phyloP scores from a whole-genome alignment of 2,329 filamentous ascomycete species.

The Calonectria henricotiae region DNA sequence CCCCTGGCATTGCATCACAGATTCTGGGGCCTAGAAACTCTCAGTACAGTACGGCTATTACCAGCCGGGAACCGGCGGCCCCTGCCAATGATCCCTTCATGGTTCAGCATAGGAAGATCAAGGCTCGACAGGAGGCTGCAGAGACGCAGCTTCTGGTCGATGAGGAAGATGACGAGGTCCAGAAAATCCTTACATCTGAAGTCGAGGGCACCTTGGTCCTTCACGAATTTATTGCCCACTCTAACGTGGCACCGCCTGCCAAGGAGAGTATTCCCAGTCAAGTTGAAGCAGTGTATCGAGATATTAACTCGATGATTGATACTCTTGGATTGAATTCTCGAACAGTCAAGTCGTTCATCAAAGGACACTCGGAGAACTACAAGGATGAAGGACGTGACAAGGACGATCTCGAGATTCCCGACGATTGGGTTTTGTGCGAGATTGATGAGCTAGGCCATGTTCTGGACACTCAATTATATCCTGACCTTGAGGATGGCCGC shows the following conservation, averaged over 20 bases:
- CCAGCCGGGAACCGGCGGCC: constrained; percentile 56
- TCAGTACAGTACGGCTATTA: constrained; percentile 60
- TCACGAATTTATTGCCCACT: constrained; percentile 78
- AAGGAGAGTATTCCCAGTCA: constrained; percentile 74
- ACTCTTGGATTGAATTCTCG: constrained; percentile 87
- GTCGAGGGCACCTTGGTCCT: constrained; percentile 75
- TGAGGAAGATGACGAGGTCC: constrained; percentile 80
- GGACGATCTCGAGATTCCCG: constrained; percentile 78
- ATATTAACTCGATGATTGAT: constrained; percentile 95
- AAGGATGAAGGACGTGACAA: constrained; percentile 72
- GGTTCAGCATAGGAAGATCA: constrained; percentile 67
- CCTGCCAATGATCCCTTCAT: constrained; percentile 66
- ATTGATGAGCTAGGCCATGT: constrained; percentile 78
- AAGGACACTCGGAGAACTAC: constrained; percentile 75
- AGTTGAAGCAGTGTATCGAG: constrained; percentile 80
- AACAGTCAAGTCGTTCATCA: constrained; percentile 77
- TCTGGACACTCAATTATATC: constrained; percentile 76
- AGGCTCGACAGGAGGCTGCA: constrained; percentile 71
- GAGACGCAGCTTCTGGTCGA: constrained; percentile 74
- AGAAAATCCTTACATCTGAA: constrained; percentile 74
- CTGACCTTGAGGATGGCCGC: constrained; percentile 77
- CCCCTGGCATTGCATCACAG: constrained; percentile 73
- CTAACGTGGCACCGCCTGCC: constrained; percentile 69
- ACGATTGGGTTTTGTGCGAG: constrained; percentile 84
- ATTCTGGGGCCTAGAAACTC: constrained; percentile 64